Percentiles rank a stretch among this genome's conserved stretches.
phyloP scores from a whole-genome alignment of 2,329 filamentous ascomycete species.

The Fusarium goolgardi region DNA sequence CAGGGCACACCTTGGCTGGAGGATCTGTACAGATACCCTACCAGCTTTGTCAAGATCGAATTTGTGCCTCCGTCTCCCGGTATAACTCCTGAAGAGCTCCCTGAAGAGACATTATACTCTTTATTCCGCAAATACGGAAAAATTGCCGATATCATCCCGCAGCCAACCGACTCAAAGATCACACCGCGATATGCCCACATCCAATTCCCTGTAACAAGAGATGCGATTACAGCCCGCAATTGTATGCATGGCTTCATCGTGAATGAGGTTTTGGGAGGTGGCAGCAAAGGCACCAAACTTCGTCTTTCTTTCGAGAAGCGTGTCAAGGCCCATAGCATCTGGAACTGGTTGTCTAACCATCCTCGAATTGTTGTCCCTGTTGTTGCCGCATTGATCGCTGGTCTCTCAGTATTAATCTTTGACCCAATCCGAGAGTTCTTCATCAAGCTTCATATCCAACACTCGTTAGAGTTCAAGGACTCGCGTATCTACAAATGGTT shows the following conservation, averaged over 20 bases:
- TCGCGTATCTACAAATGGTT: conserved; percentile 84
- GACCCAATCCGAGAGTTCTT: conserved; percentile 96
- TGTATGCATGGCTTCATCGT: conserved; percentile 89
- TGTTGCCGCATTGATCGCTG: conserved; percentile 82
- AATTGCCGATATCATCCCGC: conserved; percentile 83
- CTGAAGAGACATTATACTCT: conserved; percentile 86
- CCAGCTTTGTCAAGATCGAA: conserved; percentile 80
- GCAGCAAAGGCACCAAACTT: conserved; percentile 79
- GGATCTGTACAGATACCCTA: conserved; percentile 87
- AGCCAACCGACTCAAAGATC: conserved; percentile 87
- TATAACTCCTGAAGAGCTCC: conserved; percentile 78
- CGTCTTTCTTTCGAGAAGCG: conserved; percentile 86
- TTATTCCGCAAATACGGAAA: conserved; percentile 93
- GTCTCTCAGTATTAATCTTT: conserved; percentile 87
- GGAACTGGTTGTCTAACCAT: conserved; percentile 88
- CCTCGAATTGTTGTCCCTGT: conserved; percentile 88
- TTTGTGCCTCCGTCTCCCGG: conserved; percentile 81
- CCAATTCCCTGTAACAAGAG: conserved; percentile 78
- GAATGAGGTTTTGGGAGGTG: conserved; percentile 75
- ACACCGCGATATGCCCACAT: conserved; percentile 83
- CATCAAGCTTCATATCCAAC: conserved; percentile 87
- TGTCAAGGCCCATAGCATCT: conserved; percentile 80
- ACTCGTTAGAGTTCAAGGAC: conserved; percentile 78
- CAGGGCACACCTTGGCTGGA: conserved; percentile 92
- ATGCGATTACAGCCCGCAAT: conserved; percentile 89